A percentile compares a stretch with the other conserved stretches of the same genome.
phyloP scores from a whole-genome alignment of 805 yeast genomes.

The Cyberlindnera bimundalis region DNA sequence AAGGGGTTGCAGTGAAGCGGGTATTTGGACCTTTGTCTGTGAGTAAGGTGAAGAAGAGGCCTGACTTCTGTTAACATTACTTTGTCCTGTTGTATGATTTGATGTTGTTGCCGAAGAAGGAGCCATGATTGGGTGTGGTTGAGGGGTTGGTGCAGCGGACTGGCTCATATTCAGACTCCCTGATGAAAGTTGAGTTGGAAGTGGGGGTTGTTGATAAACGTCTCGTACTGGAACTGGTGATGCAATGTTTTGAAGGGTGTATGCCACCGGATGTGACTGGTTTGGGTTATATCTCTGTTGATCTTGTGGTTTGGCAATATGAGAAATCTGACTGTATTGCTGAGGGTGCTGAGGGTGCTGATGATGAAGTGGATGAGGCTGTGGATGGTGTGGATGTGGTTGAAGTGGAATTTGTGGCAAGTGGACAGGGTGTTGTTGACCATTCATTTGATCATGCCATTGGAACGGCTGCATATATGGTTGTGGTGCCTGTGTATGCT shows the following conservation, averaged over 20 bases:
- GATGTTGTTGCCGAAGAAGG: neutral
- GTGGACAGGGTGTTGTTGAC: neutral
- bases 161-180: neutral
- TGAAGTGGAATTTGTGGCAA: neutral
- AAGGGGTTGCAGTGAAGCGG: conserved; percentile 21
- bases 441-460: neutral
- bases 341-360: neutral
- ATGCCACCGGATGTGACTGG: neutral
- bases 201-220: neutral
- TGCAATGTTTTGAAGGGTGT: neutral
- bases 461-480: neutral
- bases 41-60: neutral
- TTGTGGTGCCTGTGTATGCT: neutral
- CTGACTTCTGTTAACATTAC: neutral
- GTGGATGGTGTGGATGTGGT: neutral
- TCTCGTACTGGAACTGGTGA: neutral
- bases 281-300: neutral
- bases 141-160: neutral
- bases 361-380: neutral
- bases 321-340: neutral
- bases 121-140: neutral
- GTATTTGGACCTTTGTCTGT: conserved; percentile 10
- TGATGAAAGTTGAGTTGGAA: neutral
- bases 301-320: neutral
- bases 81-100: neutral